phyloP scores from a whole-genome alignment of 768 basidiomycete genomes.

The Botryobasidium botryosum region DNA sequence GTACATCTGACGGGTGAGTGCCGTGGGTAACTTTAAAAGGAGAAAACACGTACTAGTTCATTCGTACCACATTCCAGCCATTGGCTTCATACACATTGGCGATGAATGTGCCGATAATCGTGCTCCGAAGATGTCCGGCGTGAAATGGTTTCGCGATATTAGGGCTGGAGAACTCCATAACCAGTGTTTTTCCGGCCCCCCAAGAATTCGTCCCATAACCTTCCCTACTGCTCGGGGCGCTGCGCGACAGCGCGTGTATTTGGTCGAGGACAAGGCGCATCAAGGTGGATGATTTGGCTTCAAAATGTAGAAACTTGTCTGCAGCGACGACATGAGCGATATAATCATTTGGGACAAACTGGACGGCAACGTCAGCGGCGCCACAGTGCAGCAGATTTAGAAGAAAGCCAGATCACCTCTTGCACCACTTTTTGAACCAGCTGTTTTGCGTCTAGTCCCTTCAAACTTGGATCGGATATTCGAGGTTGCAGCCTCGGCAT shows the following conservation, averaged over 20 bases:
- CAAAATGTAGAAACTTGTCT: slow-evolving; percentile 74
- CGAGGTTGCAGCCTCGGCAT: too few relatives aligned
- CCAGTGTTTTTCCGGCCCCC: slow-evolving; percentile 20
- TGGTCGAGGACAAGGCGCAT: slow-evolving; percentile 42
- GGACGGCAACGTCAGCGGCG: too few relatives aligned
- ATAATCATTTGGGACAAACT: slow-evolving; percentile 79
- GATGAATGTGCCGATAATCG: slow-evolving; percentile 28
- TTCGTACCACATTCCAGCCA: slow-evolving; percentile 24
- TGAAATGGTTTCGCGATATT: slow-evolving; percentile 33
- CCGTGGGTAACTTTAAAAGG: too few relatives aligned
- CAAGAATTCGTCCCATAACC: slow-evolving; percentile 21
- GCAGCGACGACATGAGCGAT: slow-evolving; percentile 50
- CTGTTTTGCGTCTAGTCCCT: slow-evolving; percentile 66
- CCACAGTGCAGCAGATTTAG: too few relatives aligned
- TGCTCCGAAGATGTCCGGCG: slow-evolving; percentile 26
- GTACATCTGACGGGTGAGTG: not conserved
- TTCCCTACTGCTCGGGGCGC: slow-evolving; percentile 13
- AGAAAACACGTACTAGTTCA: slow-evolving; percentile 22
- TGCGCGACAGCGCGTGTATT: slow-evolving; percentile 17
- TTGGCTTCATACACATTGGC: slow-evolving; percentile 24
- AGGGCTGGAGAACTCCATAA: slow-evolving; percentile 26
- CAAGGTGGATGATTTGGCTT: slow-evolving; percentile 45
- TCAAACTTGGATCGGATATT: slow-evolving; percentile 77
- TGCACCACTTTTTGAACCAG: slow-evolving; percentile 55
- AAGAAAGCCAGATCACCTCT: too few relatives aligned